Evolutionary conservation across 1,284 basidiomycete genomes (phyloP).

Genomic region (Ganoderma lucidum): DNA sequence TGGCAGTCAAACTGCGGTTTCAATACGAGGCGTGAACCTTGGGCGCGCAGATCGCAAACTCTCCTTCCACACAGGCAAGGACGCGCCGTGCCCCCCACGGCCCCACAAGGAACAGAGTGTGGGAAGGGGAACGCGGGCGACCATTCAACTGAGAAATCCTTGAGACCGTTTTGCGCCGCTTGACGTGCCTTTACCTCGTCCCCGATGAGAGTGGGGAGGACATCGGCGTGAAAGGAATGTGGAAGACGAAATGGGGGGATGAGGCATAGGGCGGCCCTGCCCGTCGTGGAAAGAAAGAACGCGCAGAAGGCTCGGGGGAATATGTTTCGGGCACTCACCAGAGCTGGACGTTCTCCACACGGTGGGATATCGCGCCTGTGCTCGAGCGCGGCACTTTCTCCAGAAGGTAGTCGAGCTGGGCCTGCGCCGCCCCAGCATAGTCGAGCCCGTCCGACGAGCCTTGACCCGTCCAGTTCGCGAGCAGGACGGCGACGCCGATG

Average conservation of each 20-base stretch:
- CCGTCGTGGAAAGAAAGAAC: not conserved
- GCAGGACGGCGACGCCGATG: conserved; percentile 80
- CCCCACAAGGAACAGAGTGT: not conserved
- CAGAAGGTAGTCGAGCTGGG: conserved; percentile 79
- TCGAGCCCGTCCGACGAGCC: conserved; percentile 46
- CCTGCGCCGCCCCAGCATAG: conserved; percentile 74
- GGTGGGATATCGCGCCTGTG: conserved; percentile 87
- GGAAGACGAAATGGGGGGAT: too few species aligned
- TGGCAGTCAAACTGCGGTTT: not conserved
- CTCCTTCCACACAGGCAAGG: not conserved
- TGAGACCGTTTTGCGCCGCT: too few species aligned
- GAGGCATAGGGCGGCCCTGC: too few species aligned
- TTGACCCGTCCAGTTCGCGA: conserved; percentile 78
- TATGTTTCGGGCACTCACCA: conserved; percentile 55
- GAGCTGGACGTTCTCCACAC: conserved; percentile 68
- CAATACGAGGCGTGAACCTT: not conserved
- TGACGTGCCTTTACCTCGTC: too few species aligned
- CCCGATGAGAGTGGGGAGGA: too few species aligned
- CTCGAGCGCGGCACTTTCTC: conserved; percentile 69
- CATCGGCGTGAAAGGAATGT: too few species aligned
- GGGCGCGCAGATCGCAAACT: not conserved
- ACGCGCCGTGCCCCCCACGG: not conserved
- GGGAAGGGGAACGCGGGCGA: not conserved
- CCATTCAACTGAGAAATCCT: too few species aligned
- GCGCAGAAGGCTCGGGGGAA: not conserved